A percentile compares a stretch with the other conserved stretches of the same genome.
Evolutionary conservation across 371 early-diverging fungal genomes (phyloP).

Genomic region (Rhizomucor pusillus): DNA sequence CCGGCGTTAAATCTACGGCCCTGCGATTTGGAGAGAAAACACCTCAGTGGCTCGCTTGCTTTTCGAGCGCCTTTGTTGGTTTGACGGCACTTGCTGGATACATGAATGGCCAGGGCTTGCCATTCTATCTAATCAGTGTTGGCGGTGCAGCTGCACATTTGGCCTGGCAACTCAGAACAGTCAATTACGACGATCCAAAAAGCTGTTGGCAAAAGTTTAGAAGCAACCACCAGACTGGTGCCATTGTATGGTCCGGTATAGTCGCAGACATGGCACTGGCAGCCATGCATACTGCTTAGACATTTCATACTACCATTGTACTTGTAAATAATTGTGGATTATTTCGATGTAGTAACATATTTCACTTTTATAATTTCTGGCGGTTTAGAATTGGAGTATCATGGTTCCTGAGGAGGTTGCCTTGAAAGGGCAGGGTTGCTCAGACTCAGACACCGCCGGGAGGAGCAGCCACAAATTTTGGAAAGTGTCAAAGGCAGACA

Average conservation of each 20-base stretch:
- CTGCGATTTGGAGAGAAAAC: slow-evolving; percentile 80
- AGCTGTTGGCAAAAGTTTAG: slow-evolving; percentile 76
- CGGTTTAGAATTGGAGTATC: too few relatives aligned
- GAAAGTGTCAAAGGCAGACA: too few relatives aligned
- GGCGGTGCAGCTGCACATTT: slow-evolving; percentile 77
- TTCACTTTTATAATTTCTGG: too few relatives aligned
- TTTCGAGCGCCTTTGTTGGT: slow-evolving; percentile 69
- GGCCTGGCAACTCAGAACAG: slow-evolving; percentile 78
- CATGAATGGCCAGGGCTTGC: slow-evolving; percentile 73
- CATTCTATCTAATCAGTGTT: slow-evolving; percentile 71
- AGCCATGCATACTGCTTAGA: slow-evolving; percentile 4
- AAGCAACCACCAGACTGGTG: slow-evolving; percentile 77
- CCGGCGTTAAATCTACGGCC: slow-evolving; percentile 93
- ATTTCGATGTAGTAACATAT: too few relatives aligned
- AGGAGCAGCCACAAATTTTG: too few relatives aligned
- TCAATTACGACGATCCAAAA: slow-evolving; percentile 64
- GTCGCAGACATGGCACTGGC: slow-evolving; percentile 44
- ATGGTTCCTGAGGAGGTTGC: too few relatives aligned
- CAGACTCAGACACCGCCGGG: too few relatives aligned
- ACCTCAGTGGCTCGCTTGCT: slow-evolving; percentile 67
- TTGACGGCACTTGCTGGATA: slow-evolving; percentile 74
- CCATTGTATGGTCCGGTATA: slow-evolving; percentile 72
- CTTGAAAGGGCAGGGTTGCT: too few relatives aligned
- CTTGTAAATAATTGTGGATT: too few relatives aligned
- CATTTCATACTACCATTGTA: not conserved